These are phyloP conservation scores for Papiliotrema flavescens DNA, from an alignment of 1,284 basidiomycete species.

Conservation along the genomic window DNA sequence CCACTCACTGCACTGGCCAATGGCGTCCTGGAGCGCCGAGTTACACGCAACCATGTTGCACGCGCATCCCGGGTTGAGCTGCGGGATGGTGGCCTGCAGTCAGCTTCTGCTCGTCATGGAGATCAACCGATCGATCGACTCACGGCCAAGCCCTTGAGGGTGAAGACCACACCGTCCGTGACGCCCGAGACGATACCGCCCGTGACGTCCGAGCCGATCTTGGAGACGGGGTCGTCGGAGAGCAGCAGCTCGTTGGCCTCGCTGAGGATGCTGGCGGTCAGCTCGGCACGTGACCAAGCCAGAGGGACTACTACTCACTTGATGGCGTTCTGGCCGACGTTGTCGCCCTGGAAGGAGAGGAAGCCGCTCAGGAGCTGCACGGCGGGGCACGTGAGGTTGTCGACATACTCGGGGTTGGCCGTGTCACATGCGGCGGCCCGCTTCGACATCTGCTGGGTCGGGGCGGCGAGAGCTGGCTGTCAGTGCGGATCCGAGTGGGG, in stretches of 20 bases:
- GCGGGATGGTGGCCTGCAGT: neutral
- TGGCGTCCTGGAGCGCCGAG: neutral
- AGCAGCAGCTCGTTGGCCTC: neutral
- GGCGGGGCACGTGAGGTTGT: neutral
- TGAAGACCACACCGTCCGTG: neutral
- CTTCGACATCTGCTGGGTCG: neutral
- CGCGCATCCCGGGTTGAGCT: neutral
- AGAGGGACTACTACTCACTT: neutral
- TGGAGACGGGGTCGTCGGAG: slow-evolving; percentile 1
- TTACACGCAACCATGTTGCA: slow-evolving; percentile 1
- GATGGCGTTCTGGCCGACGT: neutral
- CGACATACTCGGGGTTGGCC: neutral
- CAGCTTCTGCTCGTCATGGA: neutral
- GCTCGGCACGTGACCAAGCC: neutral
- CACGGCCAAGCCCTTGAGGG: neutral
- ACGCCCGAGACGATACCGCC: neutral
- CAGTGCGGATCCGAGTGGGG: no score
- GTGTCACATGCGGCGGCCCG: neutral
- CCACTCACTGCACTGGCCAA: neutral
- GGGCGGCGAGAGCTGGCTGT: no score
- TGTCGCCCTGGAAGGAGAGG: slow-evolving; percentile 2
- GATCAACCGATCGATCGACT: neutral
- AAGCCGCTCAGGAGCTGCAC: neutral
- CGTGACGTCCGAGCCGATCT: neutral
- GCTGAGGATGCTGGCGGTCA: neutral